Evolutionary conservation across 148 eudicot species (phyloP), one percentile per base, ranked within the genome.

Genomic region (Vaccinium darrowii): DNA sequence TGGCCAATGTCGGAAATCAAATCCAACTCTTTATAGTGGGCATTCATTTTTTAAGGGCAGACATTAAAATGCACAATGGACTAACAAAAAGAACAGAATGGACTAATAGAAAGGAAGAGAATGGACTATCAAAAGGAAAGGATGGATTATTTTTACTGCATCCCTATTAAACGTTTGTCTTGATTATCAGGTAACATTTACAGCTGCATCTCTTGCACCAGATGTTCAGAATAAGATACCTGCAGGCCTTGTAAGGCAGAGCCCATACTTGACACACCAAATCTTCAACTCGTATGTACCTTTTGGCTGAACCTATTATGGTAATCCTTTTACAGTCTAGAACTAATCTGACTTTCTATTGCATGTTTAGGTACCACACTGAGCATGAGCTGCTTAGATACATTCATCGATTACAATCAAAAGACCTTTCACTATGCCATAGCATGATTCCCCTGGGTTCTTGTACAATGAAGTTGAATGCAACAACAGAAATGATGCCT

Each of bases 391-490:
- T 96, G 84, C 94, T 96, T 82, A 89, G 98, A 85, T 96, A 96
- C 90, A 86, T 94, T 83, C 88, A 91, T 81, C 94, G 79, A 85
- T 86, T 96, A 82, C 98, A 96, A 85, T 85, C 99, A 63, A 96
- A 92, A 88, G 99, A 96, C 88, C 94, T 96, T 81, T 96, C 99
- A 27, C 88, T 96, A 75, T 96, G 99, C 95, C 99, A 96, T 87
- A 96, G 99, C 84, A 96, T 96, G 99, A 96, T 96, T 83, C 99
- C 99, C 18, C 85, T 96, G 87, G 99, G 99, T 86, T 96, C 99
- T 88, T 96, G 99, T 86, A 96, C 99, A 3, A 96, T 96, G 99
- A 96, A 96, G 91, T 86, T 96, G 92, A 96, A 96, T 86, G 99
- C 99, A 82, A 94, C 98, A 82, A 92, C 98, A 82, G 99, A 96